Conservation (phyloP, 345 rosid genomes). For the Syzygium oleosum region DNA sequence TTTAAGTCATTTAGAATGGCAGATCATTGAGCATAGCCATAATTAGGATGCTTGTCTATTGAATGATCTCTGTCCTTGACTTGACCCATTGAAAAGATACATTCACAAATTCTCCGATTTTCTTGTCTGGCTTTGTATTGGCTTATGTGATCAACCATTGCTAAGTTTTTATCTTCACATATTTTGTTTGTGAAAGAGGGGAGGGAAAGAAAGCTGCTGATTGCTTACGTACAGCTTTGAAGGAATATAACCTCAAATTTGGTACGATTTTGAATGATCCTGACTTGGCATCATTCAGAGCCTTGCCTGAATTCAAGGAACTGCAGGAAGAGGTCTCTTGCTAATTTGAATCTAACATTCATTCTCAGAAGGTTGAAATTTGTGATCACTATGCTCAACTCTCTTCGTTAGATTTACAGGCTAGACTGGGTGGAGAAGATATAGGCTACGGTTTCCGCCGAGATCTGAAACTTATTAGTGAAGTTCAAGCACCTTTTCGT, state of each 20-base stretch:
- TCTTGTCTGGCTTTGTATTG: not conserved
- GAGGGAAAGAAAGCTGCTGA: constrained; percentile 85
- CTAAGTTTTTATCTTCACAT: not conserved
- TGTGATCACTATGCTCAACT: not conserved
- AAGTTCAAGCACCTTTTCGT: constrained; percentile 97
- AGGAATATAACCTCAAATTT: constrained; percentile 84
- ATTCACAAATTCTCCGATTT: not conserved
- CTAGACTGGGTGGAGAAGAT: constrained; percentile 93
- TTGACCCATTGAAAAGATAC: not conserved
- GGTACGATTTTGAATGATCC: constrained; percentile 93
- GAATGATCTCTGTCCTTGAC: not conserved
- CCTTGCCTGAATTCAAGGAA: constrained; percentile 89
- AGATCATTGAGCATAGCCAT: not conserved
- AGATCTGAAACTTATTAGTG: constrained; percentile 92
- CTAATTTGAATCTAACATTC: not conserved
- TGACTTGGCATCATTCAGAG: constrained; percentile 89
- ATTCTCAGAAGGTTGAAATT: not conserved
- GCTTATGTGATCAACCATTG: not conserved
- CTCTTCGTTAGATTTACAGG: constrained; percentile 34
- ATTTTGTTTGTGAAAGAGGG: constrained; percentile 43
- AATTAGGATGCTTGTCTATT: not conserved
- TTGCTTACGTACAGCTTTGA: constrained; percentile 71
- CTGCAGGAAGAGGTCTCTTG: constrained; percentile 79
- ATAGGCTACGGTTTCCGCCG: constrained; percentile 78
- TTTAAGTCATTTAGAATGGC: not conserved